phyloP scores from a whole-genome alignment of 2,329 filamentous ascomycete genomes.

The Penicillium sp. region DNA sequence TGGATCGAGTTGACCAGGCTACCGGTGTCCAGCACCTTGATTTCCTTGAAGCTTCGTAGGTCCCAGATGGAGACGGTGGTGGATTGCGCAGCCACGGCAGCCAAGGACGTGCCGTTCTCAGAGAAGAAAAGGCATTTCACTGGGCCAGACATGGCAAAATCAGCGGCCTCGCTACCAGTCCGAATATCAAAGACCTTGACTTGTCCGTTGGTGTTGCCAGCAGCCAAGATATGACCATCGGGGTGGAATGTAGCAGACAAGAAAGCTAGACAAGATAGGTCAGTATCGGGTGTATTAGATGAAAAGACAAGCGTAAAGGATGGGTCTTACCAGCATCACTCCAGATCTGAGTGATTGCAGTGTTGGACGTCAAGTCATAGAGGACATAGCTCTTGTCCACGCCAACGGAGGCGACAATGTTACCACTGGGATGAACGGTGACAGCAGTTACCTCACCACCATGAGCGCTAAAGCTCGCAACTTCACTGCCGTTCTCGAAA shows the following conservation, averaged over 20 bases:
- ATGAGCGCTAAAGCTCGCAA: slow-evolving; percentile 77
- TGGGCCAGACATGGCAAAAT: slow-evolving; percentile 69
- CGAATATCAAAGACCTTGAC: slow-evolving; percentile 91
- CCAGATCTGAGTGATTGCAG: slow-evolving; percentile 77
- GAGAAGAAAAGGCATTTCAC: slow-evolving; percentile 83
- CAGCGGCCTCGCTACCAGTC: slow-evolving; percentile 75
- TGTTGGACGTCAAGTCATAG: slow-evolving; percentile 75
- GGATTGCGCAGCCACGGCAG: slow-evolving; percentile 77
- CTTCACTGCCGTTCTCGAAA: slow-evolving; percentile 73
- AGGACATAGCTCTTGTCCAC: slow-evolving; percentile 91
- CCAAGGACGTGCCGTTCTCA: slow-evolving; percentile 96
- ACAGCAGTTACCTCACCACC: slow-evolving; percentile 80
- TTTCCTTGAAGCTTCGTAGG: slow-evolving; percentile 80
- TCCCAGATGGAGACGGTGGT: slow-evolving; percentile 87
- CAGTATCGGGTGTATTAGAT: slow-evolving; percentile 1
- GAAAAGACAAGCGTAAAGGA: slow-evolving; percentile 16
- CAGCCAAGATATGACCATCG: slow-evolving; percentile 91
- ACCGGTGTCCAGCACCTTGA: slow-evolving; percentile 86
- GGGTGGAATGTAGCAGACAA: slow-evolving; percentile 88
- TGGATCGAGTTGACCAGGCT: slow-evolving; percentile 74
- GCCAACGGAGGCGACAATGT: slow-evolving; percentile 84
- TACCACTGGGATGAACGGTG: slow-evolving; percentile 80
- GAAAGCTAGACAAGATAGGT: slow-evolving; percentile 61
- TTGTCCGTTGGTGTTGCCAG: slow-evolving; percentile 77
- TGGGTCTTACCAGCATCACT: slow-evolving; percentile 73